These are phyloP conservation scores for Trichoderma atroviride DNA, from an alignment of 2,329 filamentous ascomycete species.

Conservation along the genomic window DNA sequence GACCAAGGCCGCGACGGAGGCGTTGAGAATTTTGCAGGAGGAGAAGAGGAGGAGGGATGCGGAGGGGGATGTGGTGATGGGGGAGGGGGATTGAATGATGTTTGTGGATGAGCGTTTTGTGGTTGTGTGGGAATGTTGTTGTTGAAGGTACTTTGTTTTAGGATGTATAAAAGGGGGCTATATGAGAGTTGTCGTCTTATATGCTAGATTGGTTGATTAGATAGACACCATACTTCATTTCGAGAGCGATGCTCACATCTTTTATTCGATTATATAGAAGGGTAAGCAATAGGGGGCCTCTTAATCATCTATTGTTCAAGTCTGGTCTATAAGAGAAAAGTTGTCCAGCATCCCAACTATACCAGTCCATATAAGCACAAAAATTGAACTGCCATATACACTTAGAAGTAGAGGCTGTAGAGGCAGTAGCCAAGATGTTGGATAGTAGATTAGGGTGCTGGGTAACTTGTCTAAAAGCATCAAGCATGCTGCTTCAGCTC, in stretches of 20 bases:
- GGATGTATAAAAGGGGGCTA: background rate
- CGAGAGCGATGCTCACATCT: background rate
- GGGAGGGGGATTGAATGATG: background rate
- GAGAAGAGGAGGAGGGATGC: conserved; percentile 30
- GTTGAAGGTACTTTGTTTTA: background rate
- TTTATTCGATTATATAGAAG: background rate
- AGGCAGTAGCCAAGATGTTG: no score
- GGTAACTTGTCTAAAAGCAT: background rate
- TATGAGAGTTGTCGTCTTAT: background rate
- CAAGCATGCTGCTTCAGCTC: conserved; percentile 42
- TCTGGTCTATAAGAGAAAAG: background rate
- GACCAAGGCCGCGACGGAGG: conserved; percentile 58
- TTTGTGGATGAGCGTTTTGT: background rate
- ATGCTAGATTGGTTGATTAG: background rate
- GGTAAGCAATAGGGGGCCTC: background rate
- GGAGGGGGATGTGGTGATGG: conserved; percentile 2
- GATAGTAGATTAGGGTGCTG: no score
- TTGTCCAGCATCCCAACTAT: no score
- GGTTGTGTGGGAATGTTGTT: background rate
- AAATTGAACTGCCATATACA: no score
- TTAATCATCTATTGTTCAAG: background rate
- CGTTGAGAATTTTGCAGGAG: conserved; percentile 43
- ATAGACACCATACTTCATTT: background rate
- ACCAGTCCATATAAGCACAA: no score
- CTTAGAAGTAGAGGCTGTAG: no score